Percentiles rank a stretch among this genome's conserved stretches.
These are phyloP conservation scores for Coriaria nepalensis DNA, from an alignment of 306 rosid genomes.

Conservation along the genomic window DNA sequence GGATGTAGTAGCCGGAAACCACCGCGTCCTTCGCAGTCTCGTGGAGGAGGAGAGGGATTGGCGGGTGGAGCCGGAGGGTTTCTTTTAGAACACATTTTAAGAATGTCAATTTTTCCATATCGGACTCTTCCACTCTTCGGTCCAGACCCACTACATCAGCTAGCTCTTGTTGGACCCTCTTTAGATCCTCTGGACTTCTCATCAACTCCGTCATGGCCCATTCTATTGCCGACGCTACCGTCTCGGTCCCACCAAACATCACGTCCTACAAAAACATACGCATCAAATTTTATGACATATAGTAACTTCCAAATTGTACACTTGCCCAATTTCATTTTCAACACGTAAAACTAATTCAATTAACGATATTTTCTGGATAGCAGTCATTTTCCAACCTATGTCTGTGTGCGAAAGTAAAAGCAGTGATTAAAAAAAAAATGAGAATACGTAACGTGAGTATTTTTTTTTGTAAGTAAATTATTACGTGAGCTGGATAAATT, in stretches of 20 bases:
- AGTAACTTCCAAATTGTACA: too few relatives aligned
- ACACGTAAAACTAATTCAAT: too few relatives aligned
- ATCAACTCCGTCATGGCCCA: slow-evolving; percentile 79
- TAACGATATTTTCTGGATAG: too few relatives aligned
- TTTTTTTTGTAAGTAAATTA: neutral
- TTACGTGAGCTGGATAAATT: too few relatives aligned
- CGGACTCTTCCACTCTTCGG: slow-evolving; percentile 50
- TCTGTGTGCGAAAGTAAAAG: too few relatives aligned
- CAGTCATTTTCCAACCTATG: too few relatives aligned
- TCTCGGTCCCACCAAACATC: slow-evolving; percentile 94
- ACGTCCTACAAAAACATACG: slow-evolving; percentile 37
- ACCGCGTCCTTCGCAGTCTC: slow-evolving; percentile 64
- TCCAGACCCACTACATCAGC: slow-evolving; percentile 52
- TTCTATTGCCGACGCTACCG: slow-evolving; percentile 85
- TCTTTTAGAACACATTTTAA: slow-evolving; percentile 55
- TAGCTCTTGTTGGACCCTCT: slow-evolving; percentile 47
- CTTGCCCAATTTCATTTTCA: too few relatives aligned
- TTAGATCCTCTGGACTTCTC: slow-evolving; percentile 50
- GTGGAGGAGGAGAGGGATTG: slow-evolving; percentile 82
- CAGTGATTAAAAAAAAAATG: too few relatives aligned
- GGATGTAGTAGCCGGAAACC: slow-evolving; percentile 46
- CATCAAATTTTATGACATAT: too few relatives aligned
- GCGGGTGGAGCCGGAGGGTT: slow-evolving; percentile 79
- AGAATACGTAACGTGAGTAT: too few relatives aligned
- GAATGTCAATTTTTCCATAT: slow-evolving; percentile 47